These are phyloP conservation scores for Wickerhamomyces subpelliculosus DNA, from an alignment of 805 yeast genomes.

Conservation along the genomic window DNA sequence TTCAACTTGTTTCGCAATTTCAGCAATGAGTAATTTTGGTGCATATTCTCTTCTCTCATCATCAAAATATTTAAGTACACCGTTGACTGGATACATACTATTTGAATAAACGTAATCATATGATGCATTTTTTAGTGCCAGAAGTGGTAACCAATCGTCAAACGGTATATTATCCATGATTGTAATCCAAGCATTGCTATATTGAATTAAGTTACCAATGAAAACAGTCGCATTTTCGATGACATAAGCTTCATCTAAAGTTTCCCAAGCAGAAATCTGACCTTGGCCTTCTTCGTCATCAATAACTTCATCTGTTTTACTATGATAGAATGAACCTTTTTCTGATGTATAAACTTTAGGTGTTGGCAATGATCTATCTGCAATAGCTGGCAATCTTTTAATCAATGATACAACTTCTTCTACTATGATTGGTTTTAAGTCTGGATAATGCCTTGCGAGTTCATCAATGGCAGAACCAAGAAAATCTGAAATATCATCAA, in stretches of 20 bases:
- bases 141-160: slow-evolving; percentile 39
- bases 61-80: slow-evolving; percentile 50
- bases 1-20: slow-evolving; percentile 25
- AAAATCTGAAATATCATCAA: slow-evolving; percentile 44
- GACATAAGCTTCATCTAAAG: slow-evolving; percentile 34
- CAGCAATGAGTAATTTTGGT: slow-evolving; percentile 27
- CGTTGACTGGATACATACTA: slow-evolving; percentile 44
- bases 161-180: slow-evolving; percentile 27
- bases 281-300: slow-evolving; percentile 34
- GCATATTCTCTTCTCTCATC: slow-evolving; percentile 47
- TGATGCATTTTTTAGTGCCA: slow-evolving; percentile 48
- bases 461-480: slow-evolving; percentile 73
- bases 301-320: slow-evolving; percentile 32
- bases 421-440: slow-evolving; percentile 52
- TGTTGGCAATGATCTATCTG: slow-evolving; percentile 29
- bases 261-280: slow-evolving; percentile 48
- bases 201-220: slow-evolving; percentile 42
- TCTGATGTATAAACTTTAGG: slow-evolving; percentile 38
- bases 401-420: slow-evolving; percentile 41
- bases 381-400: slow-evolving; percentile 33
- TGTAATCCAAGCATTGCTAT: slow-evolving; percentile 24
- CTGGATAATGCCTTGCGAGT: slow-evolving; percentile 76
- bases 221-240: slow-evolving; percentile 42
- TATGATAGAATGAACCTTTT: slow-evolving; percentile 33
- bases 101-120: slow-evolving; percentile 54